Evolutionary conservation across 1,284 basidiomycete genomes (phyloP).

Genomic region (Fomes fomentarius): DNA sequence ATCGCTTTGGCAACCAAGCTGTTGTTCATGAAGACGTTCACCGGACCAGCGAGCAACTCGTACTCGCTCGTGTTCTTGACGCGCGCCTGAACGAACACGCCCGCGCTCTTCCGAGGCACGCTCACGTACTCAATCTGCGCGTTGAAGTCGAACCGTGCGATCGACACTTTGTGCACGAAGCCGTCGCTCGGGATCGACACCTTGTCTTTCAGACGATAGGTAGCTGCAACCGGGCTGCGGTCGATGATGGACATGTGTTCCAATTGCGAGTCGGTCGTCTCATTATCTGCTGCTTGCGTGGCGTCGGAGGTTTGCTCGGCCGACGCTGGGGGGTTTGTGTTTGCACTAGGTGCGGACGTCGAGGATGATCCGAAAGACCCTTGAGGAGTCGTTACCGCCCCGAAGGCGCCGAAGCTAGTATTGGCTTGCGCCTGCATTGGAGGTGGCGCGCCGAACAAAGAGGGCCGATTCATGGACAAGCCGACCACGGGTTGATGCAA

Average conservation of each 20-base stretch:
- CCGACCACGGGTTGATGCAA: too few species aligned
- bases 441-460: too few species aligned
- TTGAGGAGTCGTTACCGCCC: too few species aligned
- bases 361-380: too few species aligned
- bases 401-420: too few species aligned
- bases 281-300: slow-evolving; percentile 43
- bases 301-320: too few species aligned
- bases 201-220: slow-evolving; percentile 51
- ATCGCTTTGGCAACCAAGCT: slow-evolving; percentile 51
- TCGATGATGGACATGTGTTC: not conserved
- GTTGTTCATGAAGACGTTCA: slow-evolving; percentile 54
- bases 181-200: slow-evolving; percentile 36
- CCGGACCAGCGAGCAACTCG: slow-evolving; percentile 51
- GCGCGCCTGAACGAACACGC: slow-evolving; percentile 46
- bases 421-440: too few species aligned
- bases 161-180: slow-evolving; percentile 52
- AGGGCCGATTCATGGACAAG: too few species aligned
- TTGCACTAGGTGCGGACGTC: too few species aligned
- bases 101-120: slow-evolving; percentile 49
- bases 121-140: slow-evolving; percentile 49
- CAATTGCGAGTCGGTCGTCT: slow-evolving; percentile 26
- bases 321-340: too few species aligned
- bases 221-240: slow-evolving; percentile 48
- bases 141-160: slow-evolving; percentile 52
- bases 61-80: slow-evolving; percentile 58